Conservation (phyloP, 2,329 filamentous ascomycete species). For the Cladosporium sp. region DNA sequence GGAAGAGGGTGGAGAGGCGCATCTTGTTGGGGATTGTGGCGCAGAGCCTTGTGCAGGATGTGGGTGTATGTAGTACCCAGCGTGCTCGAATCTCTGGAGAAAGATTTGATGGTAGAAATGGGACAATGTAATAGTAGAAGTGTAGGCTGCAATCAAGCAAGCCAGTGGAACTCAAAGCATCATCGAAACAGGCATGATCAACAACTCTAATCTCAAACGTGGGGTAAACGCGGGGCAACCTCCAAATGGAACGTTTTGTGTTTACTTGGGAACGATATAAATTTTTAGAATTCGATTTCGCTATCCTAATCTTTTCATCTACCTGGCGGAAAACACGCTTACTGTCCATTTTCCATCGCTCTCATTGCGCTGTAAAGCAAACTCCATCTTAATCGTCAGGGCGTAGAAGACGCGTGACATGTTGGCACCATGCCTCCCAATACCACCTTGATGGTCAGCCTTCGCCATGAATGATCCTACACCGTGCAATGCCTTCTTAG, state of each 20-base stretch:
- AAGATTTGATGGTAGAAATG: neutral
- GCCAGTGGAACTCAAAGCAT: neutral
- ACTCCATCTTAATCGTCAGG: neutral
- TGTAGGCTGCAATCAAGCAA: neutral
- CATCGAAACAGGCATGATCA: constrained; percentile 3
- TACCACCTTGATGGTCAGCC: constrained; percentile 5
- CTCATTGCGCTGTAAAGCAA: neutral
- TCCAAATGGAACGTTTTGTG: neutral
- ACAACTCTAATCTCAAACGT: neutral
- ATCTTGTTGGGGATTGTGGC: neutral
- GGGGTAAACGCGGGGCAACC: constrained; percentile 1
- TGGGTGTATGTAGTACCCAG: neutral
- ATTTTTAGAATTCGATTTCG: neutral
- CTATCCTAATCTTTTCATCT: neutral
- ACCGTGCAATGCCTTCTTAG: neutral
- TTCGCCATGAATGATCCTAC: neutral
- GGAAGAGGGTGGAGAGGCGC: constrained; percentile 11
- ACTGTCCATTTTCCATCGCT: neutral
- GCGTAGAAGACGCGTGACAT: neutral
- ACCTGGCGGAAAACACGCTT: neutral
- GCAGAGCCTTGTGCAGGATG: neutral
- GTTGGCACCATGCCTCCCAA: neutral
- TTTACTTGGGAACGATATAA: neutral
- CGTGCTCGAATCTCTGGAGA: neutral
- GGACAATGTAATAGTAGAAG: neutral